Evolutionary conservation across 257 asterid genomes (phyloP).

Genomic region (Thymus quinquecostatus): DNA sequence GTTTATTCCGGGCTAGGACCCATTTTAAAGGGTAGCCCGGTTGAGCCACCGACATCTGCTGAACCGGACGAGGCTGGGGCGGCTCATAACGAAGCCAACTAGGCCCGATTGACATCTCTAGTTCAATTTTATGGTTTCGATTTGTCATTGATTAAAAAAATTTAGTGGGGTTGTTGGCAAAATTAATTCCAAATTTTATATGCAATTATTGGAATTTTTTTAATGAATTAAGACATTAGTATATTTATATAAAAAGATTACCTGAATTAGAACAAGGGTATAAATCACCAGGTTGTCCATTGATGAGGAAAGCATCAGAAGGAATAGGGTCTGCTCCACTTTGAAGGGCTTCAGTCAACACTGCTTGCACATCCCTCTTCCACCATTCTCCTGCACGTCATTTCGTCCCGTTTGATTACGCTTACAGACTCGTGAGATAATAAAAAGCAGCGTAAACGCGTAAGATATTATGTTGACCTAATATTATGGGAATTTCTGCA

Average conservation of each 20-base stretch:
- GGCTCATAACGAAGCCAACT: too few species aligned
- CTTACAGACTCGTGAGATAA: too few species aligned
- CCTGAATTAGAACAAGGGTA: slow-evolving; percentile 52
- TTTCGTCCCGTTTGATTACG: too few species aligned
- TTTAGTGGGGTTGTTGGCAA: neutral
- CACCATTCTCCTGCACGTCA: slow-evolving; percentile 51
- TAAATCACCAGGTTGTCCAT: slow-evolving; percentile 63
- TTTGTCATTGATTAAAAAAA: too few species aligned
- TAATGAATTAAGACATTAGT: neutral
- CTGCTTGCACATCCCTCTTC: slow-evolving; percentile 40
- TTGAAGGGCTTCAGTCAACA: slow-evolving; percentile 28
- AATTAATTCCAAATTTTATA: neutral
- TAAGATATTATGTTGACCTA: slow-evolving; percentile 34
- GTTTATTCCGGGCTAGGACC: too few species aligned
- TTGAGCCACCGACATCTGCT: too few species aligned
- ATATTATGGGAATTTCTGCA: slow-evolving; percentile 47
- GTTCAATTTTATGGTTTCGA: too few species aligned
- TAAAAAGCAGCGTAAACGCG: too few species aligned
- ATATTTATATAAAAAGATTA: neutral
- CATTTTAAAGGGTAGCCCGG: too few species aligned
- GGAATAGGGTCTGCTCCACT: slow-evolving; percentile 39
- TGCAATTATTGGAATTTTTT: neutral
- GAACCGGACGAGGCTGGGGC: too few species aligned
- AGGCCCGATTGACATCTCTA: too few species aligned
- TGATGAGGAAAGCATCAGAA: slow-evolving; percentile 50